phyloP scores from a whole-genome alignment of 2,329 filamentous ascomycete species.

The Ophiostoma angusticollis region DNA sequence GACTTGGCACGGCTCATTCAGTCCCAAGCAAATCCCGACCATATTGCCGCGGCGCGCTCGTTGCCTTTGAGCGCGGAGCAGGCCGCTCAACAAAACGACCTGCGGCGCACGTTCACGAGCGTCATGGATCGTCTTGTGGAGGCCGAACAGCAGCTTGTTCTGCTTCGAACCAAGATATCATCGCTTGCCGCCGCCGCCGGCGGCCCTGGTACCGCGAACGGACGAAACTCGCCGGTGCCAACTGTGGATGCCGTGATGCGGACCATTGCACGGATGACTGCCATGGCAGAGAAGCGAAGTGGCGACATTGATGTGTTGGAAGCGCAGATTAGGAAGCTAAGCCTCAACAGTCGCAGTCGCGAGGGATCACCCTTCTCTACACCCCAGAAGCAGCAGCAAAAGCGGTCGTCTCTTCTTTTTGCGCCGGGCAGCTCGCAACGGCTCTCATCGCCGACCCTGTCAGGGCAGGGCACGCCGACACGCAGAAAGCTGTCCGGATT shows the following conservation, averaged over 20 bases:
- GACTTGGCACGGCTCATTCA: slow-evolving; percentile 68
- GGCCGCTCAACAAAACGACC: slow-evolving; percentile 66
- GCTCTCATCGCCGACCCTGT: slow-evolving; percentile 21
- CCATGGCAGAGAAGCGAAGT: slow-evolving; percentile 81
- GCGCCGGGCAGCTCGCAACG: slow-evolving; percentile 23
- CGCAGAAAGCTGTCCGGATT: slow-evolving; percentile 52
- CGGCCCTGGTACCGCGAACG: slow-evolving; percentile 35
- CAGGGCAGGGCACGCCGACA: slow-evolving; percentile 30
- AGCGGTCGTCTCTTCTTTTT: slow-evolving; percentile 22
- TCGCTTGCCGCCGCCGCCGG: slow-evolving; percentile 36
- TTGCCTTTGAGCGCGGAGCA: slow-evolving; percentile 78
- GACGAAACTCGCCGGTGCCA: slow-evolving; percentile 40
- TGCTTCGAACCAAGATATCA: slow-evolving; percentile 69
- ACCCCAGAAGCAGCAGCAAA: slow-evolving; percentile 26
- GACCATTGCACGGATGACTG: slow-evolving; percentile 86
- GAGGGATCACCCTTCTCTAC: slow-evolving; percentile 29
- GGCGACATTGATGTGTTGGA: slow-evolving; percentile 86
- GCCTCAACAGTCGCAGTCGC: slow-evolving; percentile 32
- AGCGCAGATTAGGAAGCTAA: slow-evolving; percentile 66
- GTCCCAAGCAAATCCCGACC: slow-evolving; percentile 53
- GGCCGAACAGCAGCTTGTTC: slow-evolving; percentile 64
- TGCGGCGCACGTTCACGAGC: slow-evolving; percentile 61
- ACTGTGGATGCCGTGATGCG: slow-evolving; percentile 86
- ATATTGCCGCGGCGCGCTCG: slow-evolving; percentile 48
- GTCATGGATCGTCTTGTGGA: slow-evolving; percentile 65